Evolutionary conservation across 2,329 filamentous ascomycete genomes (phyloP).

Genomic region (Claviceps monticola): DNA sequence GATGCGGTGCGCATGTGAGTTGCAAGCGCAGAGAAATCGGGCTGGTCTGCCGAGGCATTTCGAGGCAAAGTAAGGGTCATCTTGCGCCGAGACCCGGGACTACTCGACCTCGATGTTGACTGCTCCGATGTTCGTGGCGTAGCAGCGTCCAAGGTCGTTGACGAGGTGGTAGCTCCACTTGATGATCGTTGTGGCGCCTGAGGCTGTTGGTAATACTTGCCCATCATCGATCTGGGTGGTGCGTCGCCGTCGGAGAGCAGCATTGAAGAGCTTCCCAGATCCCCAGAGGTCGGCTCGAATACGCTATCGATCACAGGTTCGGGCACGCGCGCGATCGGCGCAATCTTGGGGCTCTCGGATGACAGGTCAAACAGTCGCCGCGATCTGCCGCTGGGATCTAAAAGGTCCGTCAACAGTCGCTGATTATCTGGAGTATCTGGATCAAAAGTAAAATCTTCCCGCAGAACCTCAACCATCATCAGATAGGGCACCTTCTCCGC

Average conservation of each 20-base stretch:
- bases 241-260: conserved; percentile 44
- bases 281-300: conserved; percentile 69
- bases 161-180: conserved; percentile 46
- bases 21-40: conserved; percentile 68
- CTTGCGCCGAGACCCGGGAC: conserved; percentile 45
- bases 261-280: conserved; percentile 60
- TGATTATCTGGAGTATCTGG: conserved; percentile 61
- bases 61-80: conserved; percentile 44
- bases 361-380: conserved; percentile 53
- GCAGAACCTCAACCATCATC: conserved; percentile 69
- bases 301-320: conserved; percentile 53
- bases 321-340: conserved; percentile 23
- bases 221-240: conserved; percentile 12
- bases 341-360: conserved; percentile 48
- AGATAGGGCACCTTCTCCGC: conserved; percentile 77
- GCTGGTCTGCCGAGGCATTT: conserved; percentile 49
- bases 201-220: conserved; percentile 15
- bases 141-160: conserved; percentile 43
- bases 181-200: conserved; percentile 40
- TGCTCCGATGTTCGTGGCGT: conserved; percentile 59
- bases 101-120: conserved; percentile 53
- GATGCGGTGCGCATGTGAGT: conserved; percentile 81
- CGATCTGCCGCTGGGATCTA: conserved; percentile 41
- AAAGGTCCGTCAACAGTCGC: conserved; percentile 43
- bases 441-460: conserved; percentile 74